Conservation (phyloP, 257 asterid genomes). For the Striga asiatica region DNA sequence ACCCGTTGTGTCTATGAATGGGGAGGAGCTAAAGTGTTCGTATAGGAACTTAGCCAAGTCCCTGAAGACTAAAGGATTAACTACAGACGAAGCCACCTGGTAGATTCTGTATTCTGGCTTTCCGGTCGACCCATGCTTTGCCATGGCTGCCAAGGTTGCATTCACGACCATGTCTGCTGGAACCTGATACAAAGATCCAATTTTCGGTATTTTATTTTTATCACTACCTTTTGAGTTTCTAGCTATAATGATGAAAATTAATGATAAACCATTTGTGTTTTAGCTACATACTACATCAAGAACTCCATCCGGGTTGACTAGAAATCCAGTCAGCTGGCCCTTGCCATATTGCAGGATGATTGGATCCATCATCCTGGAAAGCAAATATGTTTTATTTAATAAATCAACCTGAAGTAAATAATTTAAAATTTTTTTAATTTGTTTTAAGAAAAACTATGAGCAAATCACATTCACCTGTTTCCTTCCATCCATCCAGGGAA, state of each 20-base stretch:
- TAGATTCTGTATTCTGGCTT: slow-evolving; percentile 30
- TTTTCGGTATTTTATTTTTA: background rate
- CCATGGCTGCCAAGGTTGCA: slow-evolving; percentile 94
- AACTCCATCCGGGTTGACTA: slow-evolving; percentile 80
- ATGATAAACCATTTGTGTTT: no score
- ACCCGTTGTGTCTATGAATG: slow-evolving; percentile 64
- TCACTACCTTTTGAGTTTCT: background rate
- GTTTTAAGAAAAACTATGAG: background rate
- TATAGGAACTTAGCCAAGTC: slow-evolving; percentile 59
- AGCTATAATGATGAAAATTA: no score
- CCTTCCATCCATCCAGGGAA: slow-evolving; percentile 99
- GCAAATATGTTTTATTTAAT: background rate
- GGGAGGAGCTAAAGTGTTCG: slow-evolving; percentile 59
- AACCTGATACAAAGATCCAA: background rate
- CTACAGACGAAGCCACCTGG: slow-evolving; percentile 79
- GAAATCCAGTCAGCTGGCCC: slow-evolving; percentile 89
- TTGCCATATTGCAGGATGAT: slow-evolving; percentile 79
- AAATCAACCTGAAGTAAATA: background rate
- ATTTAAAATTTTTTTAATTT: background rate
- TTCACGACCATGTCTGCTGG: slow-evolving; percentile 93
- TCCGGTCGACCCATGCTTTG: slow-evolving; percentile 70
- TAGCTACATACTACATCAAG: slow-evolving; percentile 76
- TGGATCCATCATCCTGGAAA: slow-evolving; percentile 96
- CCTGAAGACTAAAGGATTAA: slow-evolving; percentile 62
- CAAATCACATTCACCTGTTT: slow-evolving; percentile 61